phyloP scores from a whole-genome alignment of 2,329 filamentous ascomycete genomes.

The Chaetomium sp. region DNA sequence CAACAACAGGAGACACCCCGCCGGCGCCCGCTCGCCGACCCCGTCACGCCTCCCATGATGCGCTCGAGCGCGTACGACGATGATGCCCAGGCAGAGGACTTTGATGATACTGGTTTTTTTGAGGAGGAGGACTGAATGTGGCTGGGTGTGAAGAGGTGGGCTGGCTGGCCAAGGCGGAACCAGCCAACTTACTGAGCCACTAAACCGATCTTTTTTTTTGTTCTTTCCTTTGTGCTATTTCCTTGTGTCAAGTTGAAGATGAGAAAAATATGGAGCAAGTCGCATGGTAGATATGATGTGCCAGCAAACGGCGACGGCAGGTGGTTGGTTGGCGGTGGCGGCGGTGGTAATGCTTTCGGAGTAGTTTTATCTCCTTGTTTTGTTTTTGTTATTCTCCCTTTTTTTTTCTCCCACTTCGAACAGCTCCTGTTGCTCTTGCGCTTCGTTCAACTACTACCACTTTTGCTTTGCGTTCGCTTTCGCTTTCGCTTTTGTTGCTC shows the following conservation, averaged over 20 bases:
- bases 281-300: constrained; percentile 10
- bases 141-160: not conserved
- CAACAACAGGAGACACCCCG: constrained; percentile 49
- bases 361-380: not conserved
- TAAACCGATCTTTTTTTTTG: not conserved
- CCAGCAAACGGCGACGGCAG: not conserved
- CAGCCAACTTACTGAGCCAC: not conserved
- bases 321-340: not conserved
- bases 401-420: not conserved
- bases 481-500: not conserved
- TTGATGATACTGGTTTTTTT: constrained; percentile 37
- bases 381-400: not conserved
- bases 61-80: constrained; percentile 59
- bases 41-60: constrained; percentile 66
- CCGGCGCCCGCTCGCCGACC: constrained; percentile 46
- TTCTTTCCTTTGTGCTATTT: constrained; percentile 14
- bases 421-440: not conserved
- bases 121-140: constrained; percentile 31
- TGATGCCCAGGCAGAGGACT: constrained; percentile 56
- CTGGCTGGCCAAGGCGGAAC: not conserved
- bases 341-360: not conserved
- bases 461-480: constrained; percentile 3
- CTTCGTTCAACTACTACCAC: not conserved
- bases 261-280: not conserved
- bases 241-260: constrained; percentile 6